These are phyloP conservation scores for Orbilia ellipsospora DNA, from an alignment of 2,329 filamentous ascomycete species.

Conservation along the genomic window DNA sequence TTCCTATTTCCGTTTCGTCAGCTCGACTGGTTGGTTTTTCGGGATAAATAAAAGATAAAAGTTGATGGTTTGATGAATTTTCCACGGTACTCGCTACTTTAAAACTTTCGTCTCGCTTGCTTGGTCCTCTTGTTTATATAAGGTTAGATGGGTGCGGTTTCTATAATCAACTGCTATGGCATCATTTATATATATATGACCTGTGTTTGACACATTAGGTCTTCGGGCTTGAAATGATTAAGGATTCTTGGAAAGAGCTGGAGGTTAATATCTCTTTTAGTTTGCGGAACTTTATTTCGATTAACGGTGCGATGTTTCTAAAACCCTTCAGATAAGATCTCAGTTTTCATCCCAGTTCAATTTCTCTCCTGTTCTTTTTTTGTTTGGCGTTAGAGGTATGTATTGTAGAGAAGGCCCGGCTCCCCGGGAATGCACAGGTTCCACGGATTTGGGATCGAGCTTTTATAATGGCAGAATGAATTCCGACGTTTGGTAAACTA, in stretches of 20 bases:
- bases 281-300: slow-evolving; percentile 15
- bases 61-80: slow-evolving; percentile 37
- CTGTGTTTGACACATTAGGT: slow-evolving; percentile 1
- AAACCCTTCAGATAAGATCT: too few species aligned
- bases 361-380: slow-evolving; percentile 7
- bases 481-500: neutral
- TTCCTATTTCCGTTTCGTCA: slow-evolving; percentile 12
- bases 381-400: neutral
- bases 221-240: neutral
- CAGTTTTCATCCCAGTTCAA: too few species aligned
- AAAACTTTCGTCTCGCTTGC: slow-evolving; percentile 8
- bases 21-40: slow-evolving; percentile 12
- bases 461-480: neutral
- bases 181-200: too few species aligned
- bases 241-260: too few species aligned
- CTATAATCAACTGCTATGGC: slow-evolving; percentile 9
- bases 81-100: neutral
- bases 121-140: slow-evolving; percentile 1
- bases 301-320: slow-evolving; percentile 42
- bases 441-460: slow-evolving; percentile 4
- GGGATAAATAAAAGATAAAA: slow-evolving; percentile 49
- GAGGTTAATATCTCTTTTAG: neutral
- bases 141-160: neutral
- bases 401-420: slow-evolving; percentile 1
- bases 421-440: slow-evolving; percentile 3